Percentiles rank a stretch among this genome's conserved stretches.
Conservation (phyloP, 148 eudicot genomes). For the Euryodendron excelsum region DNA sequence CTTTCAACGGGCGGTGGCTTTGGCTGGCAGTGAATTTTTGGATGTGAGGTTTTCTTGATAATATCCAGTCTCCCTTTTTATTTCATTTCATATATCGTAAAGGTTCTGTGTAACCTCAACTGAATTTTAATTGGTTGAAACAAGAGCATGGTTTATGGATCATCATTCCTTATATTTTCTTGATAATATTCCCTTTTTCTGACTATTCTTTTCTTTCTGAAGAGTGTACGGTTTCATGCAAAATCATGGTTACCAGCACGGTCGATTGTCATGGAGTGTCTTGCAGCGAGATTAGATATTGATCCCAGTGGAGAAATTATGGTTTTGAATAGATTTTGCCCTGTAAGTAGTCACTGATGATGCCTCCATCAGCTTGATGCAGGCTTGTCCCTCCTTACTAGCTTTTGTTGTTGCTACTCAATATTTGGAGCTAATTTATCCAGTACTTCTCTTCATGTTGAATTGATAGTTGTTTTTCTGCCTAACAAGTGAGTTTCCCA, state of each 20-base stretch:
- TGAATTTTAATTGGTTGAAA: neutral
- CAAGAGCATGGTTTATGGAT: neutral
- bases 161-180: neutral
- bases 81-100: too few species aligned
- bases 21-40: conserved; percentile 81
- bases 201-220: conserved; percentile 19
- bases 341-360: conserved; percentile 43
- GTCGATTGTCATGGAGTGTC: conserved; percentile 67
- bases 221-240: conserved; percentile 59
- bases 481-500: neutral
- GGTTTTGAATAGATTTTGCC: conserved; percentile 62
- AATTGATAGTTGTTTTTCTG: neutral
- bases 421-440: neutral
- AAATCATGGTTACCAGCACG: conserved; percentile 84
- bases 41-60: conserved; percentile 55
- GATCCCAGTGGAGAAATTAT: conserved; percentile 84
- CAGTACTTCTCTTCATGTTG: neutral
- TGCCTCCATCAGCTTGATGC: neutral
- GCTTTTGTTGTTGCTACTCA: neutral
- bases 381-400: neutral
- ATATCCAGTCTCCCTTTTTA: neutral
- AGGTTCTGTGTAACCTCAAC: neutral
- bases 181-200: neutral
- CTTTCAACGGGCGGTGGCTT: conserved; percentile 67
- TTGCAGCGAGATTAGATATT: conserved; percentile 47